Base-by-base conservation (phyloP, 805 yeast genomes). In the Starmerella powellii region DNA sequence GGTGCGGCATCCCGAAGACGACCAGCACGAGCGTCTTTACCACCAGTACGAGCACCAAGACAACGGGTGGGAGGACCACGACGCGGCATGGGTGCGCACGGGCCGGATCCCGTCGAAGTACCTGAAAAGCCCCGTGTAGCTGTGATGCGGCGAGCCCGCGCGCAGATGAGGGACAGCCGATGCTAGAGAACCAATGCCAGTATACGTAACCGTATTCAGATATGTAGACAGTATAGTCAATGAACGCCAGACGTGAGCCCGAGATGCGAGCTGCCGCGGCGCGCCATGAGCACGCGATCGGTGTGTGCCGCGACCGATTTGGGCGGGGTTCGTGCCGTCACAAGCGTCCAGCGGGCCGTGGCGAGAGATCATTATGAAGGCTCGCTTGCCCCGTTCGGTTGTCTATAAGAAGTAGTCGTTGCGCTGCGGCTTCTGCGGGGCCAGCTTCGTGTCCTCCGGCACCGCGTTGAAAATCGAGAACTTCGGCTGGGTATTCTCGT, bases 391-490 rank as follows among this genome's bases (percentile, higher is more conserved):
- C n/a, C 24, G 28, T 24, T 16, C 23, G 12, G 19, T 6, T 20
- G 8, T 41, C 50, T n/a, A 62, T 54, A 62, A 42, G 47, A 62
- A 62, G 45, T 62, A 62, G 41, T 62, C 66, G 34, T 63, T 61
- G n/a, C 66, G 46, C 42, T 59, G 62, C 31, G 56, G 51, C 46
- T 59, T 58, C 46, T 59, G 62, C 13, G 65, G 66, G 38, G 60
- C 58, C 47, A 59, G 49, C 46, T 61, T 53, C 16, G 55, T 49
- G 40, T 62, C 66, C 60, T 85, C 95, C 48, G 91, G 93, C 35
- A 88, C 98, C 10, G 97, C 97, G 55, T 85, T 78, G 63, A 91
- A 91, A 18, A 91, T 91, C 58, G 84, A 83, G 66, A 91, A 91
- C 56, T 82, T 80, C 10, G 96, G 95, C 50, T 76, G 80, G 54